These are phyloP conservation scores for Fragaria nilgerrensis DNA, from an alignment of 306 rosid species.

Conservation along the genomic window DNA sequence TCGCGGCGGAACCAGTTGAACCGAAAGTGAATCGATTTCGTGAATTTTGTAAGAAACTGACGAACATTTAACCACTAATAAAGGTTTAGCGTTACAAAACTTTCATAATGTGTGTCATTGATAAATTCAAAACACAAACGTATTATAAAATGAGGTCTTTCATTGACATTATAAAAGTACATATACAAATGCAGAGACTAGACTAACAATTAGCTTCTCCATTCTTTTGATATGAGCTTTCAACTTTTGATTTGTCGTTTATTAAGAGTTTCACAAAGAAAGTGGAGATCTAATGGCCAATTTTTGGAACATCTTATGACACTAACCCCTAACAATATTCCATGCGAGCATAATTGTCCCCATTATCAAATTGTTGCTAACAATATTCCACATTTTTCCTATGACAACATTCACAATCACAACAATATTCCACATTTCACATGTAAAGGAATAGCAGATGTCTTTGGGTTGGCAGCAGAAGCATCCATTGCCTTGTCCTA, in stretches of 20 bases:
- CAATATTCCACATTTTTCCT: not conserved
- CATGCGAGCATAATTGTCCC: not conserved
- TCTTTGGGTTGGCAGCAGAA: not conserved
- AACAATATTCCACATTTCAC: not conserved
- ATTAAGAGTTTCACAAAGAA: not conserved
- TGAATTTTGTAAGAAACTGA: not conserved
- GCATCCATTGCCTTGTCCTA: not conserved
- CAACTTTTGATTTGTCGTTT: not conserved
- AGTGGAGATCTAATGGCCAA: not conserved
- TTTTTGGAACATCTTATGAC: not conserved
- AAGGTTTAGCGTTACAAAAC: no score
- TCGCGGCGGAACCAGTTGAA: not conserved
- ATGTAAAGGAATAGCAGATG: not conserved
- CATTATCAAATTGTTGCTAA: not conserved
- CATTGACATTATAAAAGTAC: not conserved
- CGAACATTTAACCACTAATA: not conserved
- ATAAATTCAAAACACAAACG: no score
- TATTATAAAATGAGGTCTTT: not conserved
- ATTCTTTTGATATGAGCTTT: not conserved
- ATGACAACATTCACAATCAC: no score
- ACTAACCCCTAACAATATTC: not conserved
- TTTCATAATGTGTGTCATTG: no score
- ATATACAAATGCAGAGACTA: not conserved
- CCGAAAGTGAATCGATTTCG: no score
- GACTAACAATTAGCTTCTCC: not conserved